These are phyloP conservation scores for Gastrolobium bilobum DNA, from an alignment of 306 rosid genomes.

Conservation along the genomic window DNA sequence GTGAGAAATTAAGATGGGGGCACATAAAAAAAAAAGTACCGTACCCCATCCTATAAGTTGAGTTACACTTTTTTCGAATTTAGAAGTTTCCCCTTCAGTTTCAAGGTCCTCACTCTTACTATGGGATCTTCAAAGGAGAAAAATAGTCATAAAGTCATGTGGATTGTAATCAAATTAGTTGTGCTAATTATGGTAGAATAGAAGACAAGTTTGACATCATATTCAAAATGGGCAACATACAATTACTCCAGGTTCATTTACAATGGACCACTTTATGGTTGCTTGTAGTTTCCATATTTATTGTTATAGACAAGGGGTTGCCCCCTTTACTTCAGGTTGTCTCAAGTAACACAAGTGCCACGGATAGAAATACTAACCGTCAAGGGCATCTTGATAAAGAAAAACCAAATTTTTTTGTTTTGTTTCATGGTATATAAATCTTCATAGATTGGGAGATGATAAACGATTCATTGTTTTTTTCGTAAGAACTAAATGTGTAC, in stretches of 20 bases:
- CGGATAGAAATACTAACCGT: neutral
- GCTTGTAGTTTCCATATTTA: slow-evolving; percentile 35
- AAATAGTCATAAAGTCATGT: slow-evolving; percentile 47
- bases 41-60: slow-evolving; percentile 44
- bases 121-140: slow-evolving; percentile 40
- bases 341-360: slow-evolving; percentile 38
- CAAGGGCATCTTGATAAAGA: slow-evolving; percentile 10
- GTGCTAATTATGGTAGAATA: slow-evolving; percentile 57
- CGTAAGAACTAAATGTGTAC: too few species aligned
- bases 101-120: slow-evolving; percentile 43
- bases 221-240: slow-evolving; percentile 50
- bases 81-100: slow-evolving; percentile 60
- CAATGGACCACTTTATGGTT: slow-evolving; percentile 47
- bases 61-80: slow-evolving; percentile 49
- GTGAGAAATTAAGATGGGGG: slow-evolving; percentile 39
- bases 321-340: slow-evolving; percentile 48
- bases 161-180: slow-evolving; percentile 45
- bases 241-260: slow-evolving; percentile 51
- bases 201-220: slow-evolving; percentile 52
- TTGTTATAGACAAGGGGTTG: slow-evolving; percentile 27
- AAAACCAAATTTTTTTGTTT: neutral
- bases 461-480: neutral
- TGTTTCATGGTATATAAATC: slow-evolving; percentile 27
- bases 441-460: slow-evolving; percentile 18
- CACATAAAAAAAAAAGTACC: slow-evolving; percentile 48